Conservation (phyloP, 2,329 filamentous ascomycete genomes). For the Cytospora leucostoma region DNA sequence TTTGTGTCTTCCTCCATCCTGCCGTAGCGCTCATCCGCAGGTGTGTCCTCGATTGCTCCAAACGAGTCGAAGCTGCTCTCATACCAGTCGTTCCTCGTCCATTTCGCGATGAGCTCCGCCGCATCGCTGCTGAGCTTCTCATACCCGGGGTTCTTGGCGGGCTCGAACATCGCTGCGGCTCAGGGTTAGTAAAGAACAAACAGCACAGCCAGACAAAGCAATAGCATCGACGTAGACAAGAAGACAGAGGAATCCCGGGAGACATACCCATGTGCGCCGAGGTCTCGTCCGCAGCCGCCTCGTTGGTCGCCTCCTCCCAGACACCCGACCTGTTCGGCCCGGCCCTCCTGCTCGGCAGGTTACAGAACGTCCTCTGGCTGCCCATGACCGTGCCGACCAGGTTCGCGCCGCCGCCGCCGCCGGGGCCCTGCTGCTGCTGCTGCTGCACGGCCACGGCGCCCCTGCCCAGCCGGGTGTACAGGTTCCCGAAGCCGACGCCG, state of each 20-base stretch:
- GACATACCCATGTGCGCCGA: conserved; percentile 72
- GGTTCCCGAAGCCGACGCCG: conserved; percentile 76
- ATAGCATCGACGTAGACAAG: not conserved
- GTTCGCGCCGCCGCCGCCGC: conserved; percentile 56
- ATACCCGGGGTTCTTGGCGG: conserved; percentile 72
- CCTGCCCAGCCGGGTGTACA: conserved; percentile 82
- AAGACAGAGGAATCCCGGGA: not conserved
- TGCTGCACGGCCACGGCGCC: conserved; percentile 55
- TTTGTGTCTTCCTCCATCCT: not conserved
- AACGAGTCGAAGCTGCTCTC: conserved; percentile 49
- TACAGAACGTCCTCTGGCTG: conserved; percentile 83
- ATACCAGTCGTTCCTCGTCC: conserved; percentile 69
- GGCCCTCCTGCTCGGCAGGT: conserved; percentile 62
- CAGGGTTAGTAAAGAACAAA: not conserved
- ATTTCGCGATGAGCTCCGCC: conserved; percentile 63
- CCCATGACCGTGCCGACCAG: conserved; percentile 63
- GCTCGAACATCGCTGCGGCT: conserved; percentile 68
- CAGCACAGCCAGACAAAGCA: not conserved
- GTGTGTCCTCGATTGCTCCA: not conserved
- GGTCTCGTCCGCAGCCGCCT: conserved; percentile 76
- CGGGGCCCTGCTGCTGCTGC: too few species aligned
- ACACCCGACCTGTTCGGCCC: conserved; percentile 41
- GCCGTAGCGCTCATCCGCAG: not conserved
- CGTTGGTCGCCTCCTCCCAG: conserved; percentile 76
- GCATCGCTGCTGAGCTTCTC: conserved; percentile 66